Base-by-base conservation (phyloP, 805 yeast species). In the Candida pini region DNA sequence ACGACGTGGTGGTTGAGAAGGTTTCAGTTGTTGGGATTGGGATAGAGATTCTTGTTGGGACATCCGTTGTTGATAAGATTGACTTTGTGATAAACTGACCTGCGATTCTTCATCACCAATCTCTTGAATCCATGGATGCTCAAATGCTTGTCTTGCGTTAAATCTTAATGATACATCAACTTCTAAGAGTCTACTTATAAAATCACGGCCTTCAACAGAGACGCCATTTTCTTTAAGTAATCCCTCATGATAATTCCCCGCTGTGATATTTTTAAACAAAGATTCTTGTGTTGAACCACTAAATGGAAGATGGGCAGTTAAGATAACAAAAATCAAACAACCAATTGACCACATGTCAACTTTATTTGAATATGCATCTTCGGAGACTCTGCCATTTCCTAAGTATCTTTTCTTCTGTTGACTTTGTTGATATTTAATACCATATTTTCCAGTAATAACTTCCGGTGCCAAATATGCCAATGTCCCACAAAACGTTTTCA, bases 321-420 rank as follows among this genome's bases (percentile, higher is more conserved):
- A 59, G 17, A 90, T 77, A 4, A 92, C 98, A 62, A 88, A 92
- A 1, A 88, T 81, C 18, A 92, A 63, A 58, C 99, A 92, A 0
- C 98, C 99, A 37, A 92, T 69, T 2, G 97, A 87, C 99, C 99
- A 92, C 73, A 92, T 86, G 56, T 92, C 99, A 12, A 92, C 97
- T 38, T 85, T 69, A 25, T 83, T 80, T 2, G 96, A 86, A 53
- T 92, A 92, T 31, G 68, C 42, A 44, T 57, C 63, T 23, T 57
- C 61, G 9, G 48, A 36, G 10, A 47, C 49, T 26, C 53, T 48
- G 6, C 63, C 63, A 33, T 58, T 58, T 9, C 63, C 63, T 19
- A 58, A 31, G 30, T 58, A 57, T 28, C 62, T 35, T 32, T 46
- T 51, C 28, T 39, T 50, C 6, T 45, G 37, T 27, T 38, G 39